Conservation (phyloP, 306 rosid genomes). For the Cercis canadensis region DNA sequence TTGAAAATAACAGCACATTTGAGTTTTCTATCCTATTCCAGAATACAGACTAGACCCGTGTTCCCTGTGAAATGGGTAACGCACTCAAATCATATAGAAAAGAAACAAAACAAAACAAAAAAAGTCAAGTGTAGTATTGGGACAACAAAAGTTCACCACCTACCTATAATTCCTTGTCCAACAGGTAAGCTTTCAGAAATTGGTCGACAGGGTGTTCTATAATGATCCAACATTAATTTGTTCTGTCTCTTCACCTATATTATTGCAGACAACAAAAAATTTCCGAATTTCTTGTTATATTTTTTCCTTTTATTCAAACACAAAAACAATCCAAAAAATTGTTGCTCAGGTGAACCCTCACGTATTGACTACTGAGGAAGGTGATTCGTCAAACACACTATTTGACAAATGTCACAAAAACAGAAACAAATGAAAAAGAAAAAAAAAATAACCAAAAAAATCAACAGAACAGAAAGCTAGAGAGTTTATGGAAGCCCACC, state of each 20-base stretch:
- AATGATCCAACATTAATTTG: slow-evolving; percentile 8
- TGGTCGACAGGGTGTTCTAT: background rate
- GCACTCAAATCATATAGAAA: background rate
- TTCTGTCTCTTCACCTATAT: background rate
- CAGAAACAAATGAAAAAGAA: too few species aligned
- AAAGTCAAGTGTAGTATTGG: background rate
- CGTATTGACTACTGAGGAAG: too few species aligned
- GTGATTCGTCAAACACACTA: too few species aligned
- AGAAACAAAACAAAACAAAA: slow-evolving; percentile 7
- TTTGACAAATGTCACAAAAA: too few species aligned
- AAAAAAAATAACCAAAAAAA: too few species aligned
- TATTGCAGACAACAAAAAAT: background rate
- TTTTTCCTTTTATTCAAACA: background rate
- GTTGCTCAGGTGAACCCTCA: too few species aligned
- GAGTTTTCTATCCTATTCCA: background rate
- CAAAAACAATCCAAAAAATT: too few species aligned
- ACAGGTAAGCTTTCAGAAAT: too few species aligned
- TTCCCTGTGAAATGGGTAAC: slow-evolving; percentile 30
- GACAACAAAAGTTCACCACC: slow-evolving; percentile 27
- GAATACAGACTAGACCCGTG: slow-evolving; percentile 10
- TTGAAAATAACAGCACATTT: slow-evolving; percentile 29
- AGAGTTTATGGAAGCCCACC: too few species aligned
- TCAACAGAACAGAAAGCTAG: too few species aligned
- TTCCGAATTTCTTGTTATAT: background rate
- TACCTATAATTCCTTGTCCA: slow-evolving; percentile 15